Base-by-base conservation (phyloP, 1,139 yeast species). In the Debaryomycetaceae sp. region DNA sequence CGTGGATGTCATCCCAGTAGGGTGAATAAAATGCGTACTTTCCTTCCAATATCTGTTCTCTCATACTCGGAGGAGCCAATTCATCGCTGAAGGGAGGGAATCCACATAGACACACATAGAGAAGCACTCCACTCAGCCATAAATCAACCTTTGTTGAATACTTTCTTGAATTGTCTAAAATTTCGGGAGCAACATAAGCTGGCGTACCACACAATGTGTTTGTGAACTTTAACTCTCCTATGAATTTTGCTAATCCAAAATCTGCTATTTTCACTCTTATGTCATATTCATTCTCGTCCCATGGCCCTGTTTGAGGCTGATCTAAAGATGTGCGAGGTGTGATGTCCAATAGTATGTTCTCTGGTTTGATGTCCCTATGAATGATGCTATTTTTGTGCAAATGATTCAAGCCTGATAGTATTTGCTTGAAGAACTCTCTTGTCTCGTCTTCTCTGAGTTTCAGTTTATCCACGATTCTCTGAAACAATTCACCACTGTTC, bases 321-420 rank as follows among this genome's bases (percentile, higher is more conserved):
- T 68, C 68, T 0, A 59, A 45, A 6, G 67, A 54, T 0, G 60
- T 54, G 40, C 79, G 65, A 6, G 77, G 81, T 0, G 71, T 72
- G 17, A 84, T 80, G 58, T 89, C 96, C 17, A 90, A 67, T 33
- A 90, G 69, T n/a, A 89, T 80, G 58, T 89, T 89, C 57, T 89
- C 97, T 0, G 97, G 97, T 58, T 89, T 89, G 46, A 90, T 86
- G 59, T 89, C 95, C 50, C 97, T 64, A 66, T 89, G 97, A 5
- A 95, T 91, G 37, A 89, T 85, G 42, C 93, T 89, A 42, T 75
- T 76, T 3, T 75, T 69, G 59, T 89, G 97, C 37, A 88, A 62
- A 58, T 85, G 84, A 36, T 65, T 60, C 31, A 86, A 60, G 0
- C 93, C 95, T 2, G 73, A 58, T n/a, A 86, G 60, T 24, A 86